Percentiles rank a stretch among this genome's conserved stretches.
phyloP scores from a whole-genome alignment of 2,329 filamentous ascomycete genomes.

The Fusarium citri region DNA sequence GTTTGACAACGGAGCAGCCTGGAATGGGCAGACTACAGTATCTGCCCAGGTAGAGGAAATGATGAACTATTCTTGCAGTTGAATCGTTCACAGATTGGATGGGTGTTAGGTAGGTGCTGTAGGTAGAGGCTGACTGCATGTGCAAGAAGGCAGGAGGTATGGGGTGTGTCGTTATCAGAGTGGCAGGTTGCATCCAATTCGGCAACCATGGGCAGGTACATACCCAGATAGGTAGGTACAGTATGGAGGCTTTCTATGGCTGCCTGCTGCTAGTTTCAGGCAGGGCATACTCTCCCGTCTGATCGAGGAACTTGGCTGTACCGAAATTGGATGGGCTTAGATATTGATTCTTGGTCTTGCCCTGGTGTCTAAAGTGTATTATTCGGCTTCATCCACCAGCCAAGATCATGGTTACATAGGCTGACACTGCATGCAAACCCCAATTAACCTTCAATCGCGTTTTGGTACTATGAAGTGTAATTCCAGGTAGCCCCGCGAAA shows the following conservation, averaged over 20 bases:
- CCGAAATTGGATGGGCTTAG: not conserved
- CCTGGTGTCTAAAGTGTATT: not conserved
- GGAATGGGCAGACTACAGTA: not conserved
- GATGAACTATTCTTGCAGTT: not conserved
- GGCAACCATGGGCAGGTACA: not conserved
- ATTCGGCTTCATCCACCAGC: not conserved
- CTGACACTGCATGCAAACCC: not conserved
- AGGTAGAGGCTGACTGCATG: conserved; percentile 3
- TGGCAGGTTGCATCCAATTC: not conserved
- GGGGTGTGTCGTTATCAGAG: conserved; percentile 7
- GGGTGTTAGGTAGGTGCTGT: not conserved
- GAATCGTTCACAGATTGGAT: not conserved
- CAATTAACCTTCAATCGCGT: too few relatives aligned
- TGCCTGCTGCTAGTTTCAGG: conserved; percentile 7
- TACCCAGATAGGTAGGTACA: too few relatives aligned
- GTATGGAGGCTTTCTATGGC: not conserved
- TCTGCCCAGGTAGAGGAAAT: not conserved
- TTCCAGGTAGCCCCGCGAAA: not conserved
- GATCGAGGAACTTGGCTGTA: not conserved
- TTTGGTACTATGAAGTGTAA: not conserved
- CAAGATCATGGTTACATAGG: not conserved
- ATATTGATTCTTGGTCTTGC: not conserved
- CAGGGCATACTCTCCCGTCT: not conserved
- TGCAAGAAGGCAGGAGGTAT: not conserved
- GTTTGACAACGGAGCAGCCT: not conserved